Conservation (phyloP, 192 early-diverging fungal genomes). For the Entomortierella chlamydospora region DNA sequence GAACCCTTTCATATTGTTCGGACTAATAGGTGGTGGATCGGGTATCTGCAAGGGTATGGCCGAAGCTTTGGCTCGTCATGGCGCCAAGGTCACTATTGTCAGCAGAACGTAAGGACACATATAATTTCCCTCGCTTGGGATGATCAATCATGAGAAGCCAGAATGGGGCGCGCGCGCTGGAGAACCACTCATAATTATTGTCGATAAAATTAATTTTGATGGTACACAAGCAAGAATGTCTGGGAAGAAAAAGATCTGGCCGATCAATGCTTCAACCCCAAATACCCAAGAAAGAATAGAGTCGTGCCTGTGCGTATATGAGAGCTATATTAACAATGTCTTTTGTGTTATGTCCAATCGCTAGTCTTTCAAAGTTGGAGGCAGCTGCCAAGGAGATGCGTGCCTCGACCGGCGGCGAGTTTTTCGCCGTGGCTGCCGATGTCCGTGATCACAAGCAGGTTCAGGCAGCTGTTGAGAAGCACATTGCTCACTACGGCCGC, state of each 20-base stretch:
- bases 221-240: no score
- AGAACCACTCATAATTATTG: no score
- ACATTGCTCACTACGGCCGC: constrained; percentile 70
- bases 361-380: constrained; percentile 70
- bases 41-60: constrained; percentile 79
- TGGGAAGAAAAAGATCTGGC: no score
- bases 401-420: constrained; percentile 64
- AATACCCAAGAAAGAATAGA: no score
- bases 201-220: no score
- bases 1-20: no score
- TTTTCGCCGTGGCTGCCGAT: constrained; percentile 68
- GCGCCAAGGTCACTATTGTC: constrained; percentile 70
- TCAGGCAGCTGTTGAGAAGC: constrained; percentile 66
- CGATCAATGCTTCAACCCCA: no score
- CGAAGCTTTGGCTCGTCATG: constrained; percentile 71
- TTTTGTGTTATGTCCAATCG: constrained; percentile 1
- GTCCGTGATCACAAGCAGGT: constrained; percentile 71
- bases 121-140: no score
- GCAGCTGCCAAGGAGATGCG: constrained; percentile 72
- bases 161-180: no score
- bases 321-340: no score
- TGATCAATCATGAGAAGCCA: no score
- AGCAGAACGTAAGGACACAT: constrained; percentile 66
- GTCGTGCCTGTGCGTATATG: no score
- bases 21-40: constrained; percentile 64